Evolutionary conservation across 2,329 filamentous ascomycete genomes (phyloP), one percentile per base, ranked within the genome.

Genomic region (Phoma sp.): DNA sequence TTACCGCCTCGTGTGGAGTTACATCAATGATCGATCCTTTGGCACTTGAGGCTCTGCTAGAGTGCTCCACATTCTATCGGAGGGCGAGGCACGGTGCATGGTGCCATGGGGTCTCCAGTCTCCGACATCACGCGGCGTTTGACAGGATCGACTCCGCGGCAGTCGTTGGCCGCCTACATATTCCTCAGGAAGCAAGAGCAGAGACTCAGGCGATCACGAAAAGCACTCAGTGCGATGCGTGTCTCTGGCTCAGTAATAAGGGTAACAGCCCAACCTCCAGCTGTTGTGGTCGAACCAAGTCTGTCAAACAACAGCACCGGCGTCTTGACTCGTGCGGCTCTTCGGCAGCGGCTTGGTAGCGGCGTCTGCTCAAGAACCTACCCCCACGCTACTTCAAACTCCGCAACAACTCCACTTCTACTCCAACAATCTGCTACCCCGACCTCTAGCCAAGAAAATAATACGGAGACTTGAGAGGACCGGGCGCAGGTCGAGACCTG

Each of bases 31-130:
- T 55, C 22, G 17, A 29, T 41, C 32, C 37, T 46, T 45, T 15
- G 44, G 44, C 52, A 37, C 41, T 49, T 55, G 52, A 45, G 52
- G 52, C 52, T 55, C 52, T 55, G 52, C 51, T 55, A 51, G 52
- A 27, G 6, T 19, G 31, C 38, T 17, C 46, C 52, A 51, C 46
- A 46, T 37, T 46, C 17, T 51, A 51, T 55, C 46, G 41, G 46
- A 32, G 24, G 52, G 52, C 31, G 35, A 55, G 40, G 38, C 39
- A 44, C 40, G 48, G 33, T 35, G 35, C 19, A 32, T 36, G 35
- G 50, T 32, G 41, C 52, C 45, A 46, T 55, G 46, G 52, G 52
- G 52, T 51, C 41, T 55, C 41, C 41, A 50, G 36, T 35, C 32
- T 33, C 36, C 41, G 40, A 43, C 46, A 38, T 41, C 41, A 50